Evolutionary conservation across 495 filamentous ascomycete genomes (phyloP), one percentile per base, ranked within the genome.

Genomic region (Ramalina peruviana): DNA sequence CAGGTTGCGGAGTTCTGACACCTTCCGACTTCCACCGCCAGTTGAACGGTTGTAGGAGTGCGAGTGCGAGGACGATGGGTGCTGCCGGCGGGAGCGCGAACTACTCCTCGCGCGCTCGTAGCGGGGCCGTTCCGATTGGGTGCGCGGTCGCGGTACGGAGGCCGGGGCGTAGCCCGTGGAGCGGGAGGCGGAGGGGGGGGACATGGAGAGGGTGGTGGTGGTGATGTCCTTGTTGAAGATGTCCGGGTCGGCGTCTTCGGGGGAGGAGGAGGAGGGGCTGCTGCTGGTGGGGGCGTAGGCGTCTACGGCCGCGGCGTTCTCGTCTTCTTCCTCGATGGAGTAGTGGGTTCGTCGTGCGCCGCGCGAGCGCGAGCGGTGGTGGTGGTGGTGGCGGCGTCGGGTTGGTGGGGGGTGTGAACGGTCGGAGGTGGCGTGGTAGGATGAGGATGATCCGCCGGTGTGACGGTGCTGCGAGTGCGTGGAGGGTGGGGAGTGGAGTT

Each of bases 401-500:
- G 42, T 37, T 36, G 41, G 46, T 39, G 49, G 19, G 30, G 25
- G 26, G 44, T 49, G 19, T 46, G 52, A 19, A 59, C 63, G 15
- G 67, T 65, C 25, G 65, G 65, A 48, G 67, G 50, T 21, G 25
- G 80, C 79, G 53, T 86, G 80, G 57, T 81, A 83, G 21, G 64
- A 65, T 46, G 83, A 83, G 54, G 46, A 42, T 40, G 54, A 40
- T 25, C 37, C 43, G n/a, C 46, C 45, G 52, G 49, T 41, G 26
- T 36, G 46, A 19, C 44, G 45, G 42, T 40, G 52, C 16, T 44
- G 26, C 19, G 36, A 42, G 16, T 45, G 52, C 16, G 59, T 63
- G 17, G 55, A 63, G 57, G 88, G 86, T 66, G 81, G 72, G 53
- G 85, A 81, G 63, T 88, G 86, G 6, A 82, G 62, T 13, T 89